phyloP scores from a whole-genome alignment of 2,329 filamentous ascomycete species.

The Cercospora sp. region DNA sequence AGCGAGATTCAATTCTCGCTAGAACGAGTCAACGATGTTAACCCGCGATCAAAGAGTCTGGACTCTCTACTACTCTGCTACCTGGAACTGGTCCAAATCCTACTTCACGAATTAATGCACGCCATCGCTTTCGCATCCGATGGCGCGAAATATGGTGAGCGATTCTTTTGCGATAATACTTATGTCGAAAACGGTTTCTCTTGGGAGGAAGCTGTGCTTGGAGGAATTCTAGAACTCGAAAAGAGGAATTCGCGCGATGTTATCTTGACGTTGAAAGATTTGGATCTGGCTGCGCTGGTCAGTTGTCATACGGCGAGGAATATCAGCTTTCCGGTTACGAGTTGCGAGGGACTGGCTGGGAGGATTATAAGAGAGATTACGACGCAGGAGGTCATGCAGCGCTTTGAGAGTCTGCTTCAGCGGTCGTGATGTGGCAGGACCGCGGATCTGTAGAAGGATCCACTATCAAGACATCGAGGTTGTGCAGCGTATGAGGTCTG shows the following conservation, averaged over 20 bases:
- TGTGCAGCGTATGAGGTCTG: too few relatives aligned
- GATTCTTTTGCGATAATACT: background rate
- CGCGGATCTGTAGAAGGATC: too few relatives aligned
- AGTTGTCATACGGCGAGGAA: slow-evolving; percentile 1
- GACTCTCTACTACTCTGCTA: background rate
- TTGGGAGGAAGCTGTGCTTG: slow-evolving; percentile 5
- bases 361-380: background rate
- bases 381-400: background rate
- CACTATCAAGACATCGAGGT: background rate
- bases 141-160: background rate
- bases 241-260: background rate
- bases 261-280: background rate
- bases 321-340: slow-evolving; percentile 1
- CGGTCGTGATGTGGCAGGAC: background rate
- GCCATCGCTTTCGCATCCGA: background rate
- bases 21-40: background rate
- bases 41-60: background rate
- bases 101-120: slow-evolving; percentile 9
- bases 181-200: slow-evolving; percentile 6
- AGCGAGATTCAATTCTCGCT: background rate
- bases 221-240: background rate
- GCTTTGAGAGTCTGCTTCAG: background rate
- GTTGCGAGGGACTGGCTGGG: background rate
- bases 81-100: background rate
- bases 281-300: background rate